These are phyloP conservation scores for Pleoardoris graminearum DNA, from an alignment of 2,329 filamentous ascomycete genomes.

Conservation along the genomic window DNA sequence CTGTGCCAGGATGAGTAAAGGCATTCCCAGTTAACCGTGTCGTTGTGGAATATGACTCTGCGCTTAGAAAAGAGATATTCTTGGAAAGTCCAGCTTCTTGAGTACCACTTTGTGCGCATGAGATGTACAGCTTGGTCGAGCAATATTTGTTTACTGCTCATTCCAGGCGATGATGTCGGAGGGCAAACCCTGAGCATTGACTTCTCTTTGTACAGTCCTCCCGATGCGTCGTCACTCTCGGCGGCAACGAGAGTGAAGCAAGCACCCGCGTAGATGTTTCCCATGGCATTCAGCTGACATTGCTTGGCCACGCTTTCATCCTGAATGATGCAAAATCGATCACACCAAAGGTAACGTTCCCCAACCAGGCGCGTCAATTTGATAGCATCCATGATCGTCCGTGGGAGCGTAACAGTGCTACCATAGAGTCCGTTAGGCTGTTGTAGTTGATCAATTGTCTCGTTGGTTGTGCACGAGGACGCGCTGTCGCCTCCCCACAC, in stretches of 20 bases:
- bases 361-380: conserved; percentile 9
- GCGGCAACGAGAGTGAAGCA: conserved; percentile 20
- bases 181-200: background rate
- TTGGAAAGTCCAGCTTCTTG: conserved; percentile 15
- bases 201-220: conserved; percentile 6
- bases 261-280: conserved; percentile 17
- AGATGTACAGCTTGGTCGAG: conserved; percentile 6
- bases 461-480: conserved; percentile 2
- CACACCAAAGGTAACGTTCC: conserved; percentile 16
- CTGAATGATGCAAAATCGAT: conserved; percentile 17
- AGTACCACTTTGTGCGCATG: conserved; percentile 18
- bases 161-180: background rate
- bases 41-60: conserved; percentile 16
- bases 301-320: conserved; percentile 10
- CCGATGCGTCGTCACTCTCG: conserved; percentile 7
- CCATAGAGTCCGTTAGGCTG: conserved; percentile 5
- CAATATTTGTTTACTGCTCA: background rate
- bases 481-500: conserved; percentile 16
- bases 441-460: conserved; percentile 7
- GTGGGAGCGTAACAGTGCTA: conserved; percentile 8
- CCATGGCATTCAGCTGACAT: conserved; percentile 17
- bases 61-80: conserved; percentile 19
- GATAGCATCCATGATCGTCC: conserved; percentile 16
- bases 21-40: conserved; percentile 22
- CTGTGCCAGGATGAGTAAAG: conserved; percentile 14